Conservation (phyloP, 2,329 filamentous ascomycete genomes). For the Colletotrichum siamense region DNA sequence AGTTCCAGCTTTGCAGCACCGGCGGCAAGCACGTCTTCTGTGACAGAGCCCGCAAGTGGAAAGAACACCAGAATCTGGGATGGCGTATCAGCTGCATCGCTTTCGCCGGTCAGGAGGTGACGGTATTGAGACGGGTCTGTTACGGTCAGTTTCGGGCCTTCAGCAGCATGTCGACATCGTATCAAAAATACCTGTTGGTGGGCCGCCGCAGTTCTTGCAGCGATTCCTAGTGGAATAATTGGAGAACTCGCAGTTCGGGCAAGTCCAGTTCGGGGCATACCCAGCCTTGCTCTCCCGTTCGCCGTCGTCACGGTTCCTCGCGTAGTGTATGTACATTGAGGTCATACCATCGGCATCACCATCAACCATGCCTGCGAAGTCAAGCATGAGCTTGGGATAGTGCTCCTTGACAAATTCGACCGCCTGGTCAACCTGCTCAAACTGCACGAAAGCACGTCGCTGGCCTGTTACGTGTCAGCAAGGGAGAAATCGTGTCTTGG, state of each 20-base stretch:
- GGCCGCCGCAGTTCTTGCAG: slow-evolving; percentile 43
- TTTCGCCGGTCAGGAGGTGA: slow-evolving; percentile 50
- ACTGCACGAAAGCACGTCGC: slow-evolving; percentile 47
- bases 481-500: neutral
- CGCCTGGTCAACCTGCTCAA: slow-evolving; percentile 44
- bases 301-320: slow-evolving; percentile 37
- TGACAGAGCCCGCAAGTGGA: slow-evolving; percentile 72
- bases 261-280: slow-evolving; percentile 36
- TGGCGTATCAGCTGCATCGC: slow-evolving; percentile 58
- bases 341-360: slow-evolving; percentile 43
- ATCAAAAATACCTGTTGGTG: neutral
- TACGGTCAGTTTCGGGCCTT: neutral
- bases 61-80: slow-evolving; percentile 81
- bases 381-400: slow-evolving; percentile 43
- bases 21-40: slow-evolving; percentile 74
- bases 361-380: slow-evolving; percentile 41
- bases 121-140: slow-evolving; percentile 10
- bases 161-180: neutral
- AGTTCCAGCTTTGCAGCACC: slow-evolving; percentile 77
- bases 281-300: slow-evolving; percentile 31
- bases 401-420: slow-evolving; percentile 47
- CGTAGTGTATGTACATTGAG: slow-evolving; percentile 45
- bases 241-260: slow-evolving; percentile 39
- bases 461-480: slow-evolving; percentile 30
- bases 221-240: slow-evolving; percentile 42